Evolutionary conservation across 345 rosid species (phyloP).

Genomic region (Hibiscus mutabilis): DNA sequence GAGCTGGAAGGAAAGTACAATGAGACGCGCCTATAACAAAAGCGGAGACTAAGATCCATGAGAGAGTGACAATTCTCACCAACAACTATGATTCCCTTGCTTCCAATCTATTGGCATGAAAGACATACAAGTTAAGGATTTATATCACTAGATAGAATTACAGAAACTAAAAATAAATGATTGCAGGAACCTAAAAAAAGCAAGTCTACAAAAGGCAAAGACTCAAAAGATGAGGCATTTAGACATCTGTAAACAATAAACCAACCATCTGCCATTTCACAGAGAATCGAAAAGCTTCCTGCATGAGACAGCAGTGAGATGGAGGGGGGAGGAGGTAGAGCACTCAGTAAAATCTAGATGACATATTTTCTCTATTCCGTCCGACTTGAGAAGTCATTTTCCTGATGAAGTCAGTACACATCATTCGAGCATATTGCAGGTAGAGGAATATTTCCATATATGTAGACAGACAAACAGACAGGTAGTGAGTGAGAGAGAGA

Average conservation of each 20-base stretch:
- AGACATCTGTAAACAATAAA: not conserved
- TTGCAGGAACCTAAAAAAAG: not conserved
- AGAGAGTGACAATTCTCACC: conserved; percentile 75
- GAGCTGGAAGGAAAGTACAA: not conserved
- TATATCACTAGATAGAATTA: not conserved
- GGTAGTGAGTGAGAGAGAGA: no score
- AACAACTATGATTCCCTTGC: conserved; percentile 68
- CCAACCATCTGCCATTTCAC: not conserved
- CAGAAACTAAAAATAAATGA: not conserved
- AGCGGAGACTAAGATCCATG: conserved; percentile 74
- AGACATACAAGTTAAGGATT: not conserved
- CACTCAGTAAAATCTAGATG: not conserved
- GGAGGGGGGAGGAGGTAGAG: not conserved
- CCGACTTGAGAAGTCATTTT: not conserved
- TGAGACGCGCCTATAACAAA: conserved; percentile 65
- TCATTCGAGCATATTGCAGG: not conserved
- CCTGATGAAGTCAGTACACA: not conserved
- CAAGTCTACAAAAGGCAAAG: not conserved
- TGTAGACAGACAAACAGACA: not conserved
- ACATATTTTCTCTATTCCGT: not conserved
- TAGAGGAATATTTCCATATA: not conserved
- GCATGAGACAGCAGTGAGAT: not conserved
- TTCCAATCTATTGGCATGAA: conserved; percentile 50
- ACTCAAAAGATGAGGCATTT: not conserved
- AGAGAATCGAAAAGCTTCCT: not conserved